Percentiles rank a stretch among this genome's conserved stretches.
Conservation (phyloP, 345 rosid species). For the Gossypium arboreum region DNA sequence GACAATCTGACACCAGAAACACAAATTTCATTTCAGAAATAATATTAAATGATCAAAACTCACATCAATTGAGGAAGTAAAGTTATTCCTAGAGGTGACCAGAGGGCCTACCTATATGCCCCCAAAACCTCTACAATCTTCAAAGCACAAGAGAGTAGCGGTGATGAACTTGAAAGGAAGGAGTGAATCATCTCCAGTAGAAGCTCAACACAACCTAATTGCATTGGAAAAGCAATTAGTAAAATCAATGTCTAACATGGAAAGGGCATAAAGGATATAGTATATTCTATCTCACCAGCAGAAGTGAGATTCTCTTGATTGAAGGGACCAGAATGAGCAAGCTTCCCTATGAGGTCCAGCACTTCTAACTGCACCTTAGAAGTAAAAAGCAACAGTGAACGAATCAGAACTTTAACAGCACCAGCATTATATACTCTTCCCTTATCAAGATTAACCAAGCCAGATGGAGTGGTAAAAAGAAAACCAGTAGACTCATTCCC, state of each 20-base stretch:
- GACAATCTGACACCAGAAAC: slow-evolving; percentile 72
- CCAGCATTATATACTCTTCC: slow-evolving; percentile 89
- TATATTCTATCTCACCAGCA: slow-evolving; percentile 57
- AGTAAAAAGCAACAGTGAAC: slow-evolving; percentile 84
- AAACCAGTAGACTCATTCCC: slow-evolving; percentile 49
- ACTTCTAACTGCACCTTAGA: slow-evolving; percentile 91
- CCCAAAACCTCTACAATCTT: slow-evolving; percentile 97
- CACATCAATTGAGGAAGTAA: slow-evolving; percentile 13
- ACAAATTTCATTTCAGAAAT: slow-evolving; percentile 19
- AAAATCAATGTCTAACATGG: slow-evolving; percentile 18
- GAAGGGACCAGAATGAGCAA: slow-evolving; percentile 84
- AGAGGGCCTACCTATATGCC: slow-evolving; percentile 64
- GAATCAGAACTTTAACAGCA: slow-evolving; percentile 75
- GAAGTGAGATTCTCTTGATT: slow-evolving; percentile 96
- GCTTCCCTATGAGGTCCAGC: slow-evolving; percentile 70
- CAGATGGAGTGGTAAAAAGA: slow-evolving; percentile 54
- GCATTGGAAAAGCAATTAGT: slow-evolving; percentile 23
- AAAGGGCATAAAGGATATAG: slow-evolving; percentile 10
- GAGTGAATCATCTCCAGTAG: slow-evolving; percentile 85
- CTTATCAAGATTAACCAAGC: slow-evolving; percentile 63
- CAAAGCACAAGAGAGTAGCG: slow-evolving; percentile 69
- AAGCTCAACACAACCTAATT: slow-evolving; percentile 88
- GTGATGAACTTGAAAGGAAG: slow-evolving; percentile 81
- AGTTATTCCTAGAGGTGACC: slow-evolving; percentile 9
- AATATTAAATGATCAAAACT: slow-evolving; percentile 21